A percentile compares a stretch with the other conserved stretches of the same genome.
Conservation (phyloP, 176 grass and related monocot genomes). For the Zea mays region Zm-B73-REFERENCE-NAM-5.0 NC_050100.1:14122001-14122500, state of each 20-base stretch:
- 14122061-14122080: conserved; percentile 82
- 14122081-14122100: neutral
- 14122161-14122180: conserved; percentile 68
- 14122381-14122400: too few relatives aligned
- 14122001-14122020: conserved; percentile 67
- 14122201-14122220: conserved; percentile 82
- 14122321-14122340: neutral
- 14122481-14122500: conserved; percentile 74
- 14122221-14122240: conserved; percentile 49
- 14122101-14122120: neutral
- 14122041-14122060: conserved; percentile 37
- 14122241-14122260: neutral
- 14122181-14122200: conserved; percentile 19
- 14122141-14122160: conserved; percentile 32
- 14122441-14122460: conserved; percentile 83
- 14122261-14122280: neutral
- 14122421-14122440: conserved; percentile 71
- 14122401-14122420: neutral
- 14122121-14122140: neutral
- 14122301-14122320: neutral
- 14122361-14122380: too few relatives aligned
- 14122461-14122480: conserved; percentile 75
- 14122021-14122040: conserved; percentile 59
- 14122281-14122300: neutral
- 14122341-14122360: neutral